phyloP scores from a whole-genome alignment of 305 asterid genomes.

The Fraxinus greggii region DNA sequence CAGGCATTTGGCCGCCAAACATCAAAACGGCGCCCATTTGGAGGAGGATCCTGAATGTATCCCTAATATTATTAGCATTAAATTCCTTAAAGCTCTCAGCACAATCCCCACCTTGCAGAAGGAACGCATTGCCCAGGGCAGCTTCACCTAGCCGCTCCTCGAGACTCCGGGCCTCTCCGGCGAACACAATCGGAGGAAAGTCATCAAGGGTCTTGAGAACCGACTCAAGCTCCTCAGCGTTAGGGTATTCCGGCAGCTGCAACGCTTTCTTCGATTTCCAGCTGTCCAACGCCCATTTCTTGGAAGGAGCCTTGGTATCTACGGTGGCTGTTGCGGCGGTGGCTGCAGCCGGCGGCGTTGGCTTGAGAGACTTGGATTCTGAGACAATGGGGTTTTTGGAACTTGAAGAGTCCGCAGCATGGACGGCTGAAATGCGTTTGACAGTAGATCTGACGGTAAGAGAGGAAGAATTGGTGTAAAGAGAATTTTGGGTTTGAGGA shows the following conservation, averaged over 20 bases:
- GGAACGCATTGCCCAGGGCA: slow-evolving; percentile 68
- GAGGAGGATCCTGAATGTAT: slow-evolving; percentile 70
- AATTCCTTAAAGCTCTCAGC: slow-evolving; percentile 89
- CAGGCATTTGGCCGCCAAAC: slow-evolving; percentile 86
- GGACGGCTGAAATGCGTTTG: slow-evolving; percentile 57
- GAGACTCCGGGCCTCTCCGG: slow-evolving; percentile 71
- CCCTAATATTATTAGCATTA: slow-evolving; percentile 69
- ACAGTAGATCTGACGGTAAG: slow-evolving; percentile 38
- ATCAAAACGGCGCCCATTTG: slow-evolving; percentile 85
- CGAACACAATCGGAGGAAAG: slow-evolving; percentile 77
- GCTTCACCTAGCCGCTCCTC: slow-evolving; percentile 71
- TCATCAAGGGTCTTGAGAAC: slow-evolving; percentile 55
- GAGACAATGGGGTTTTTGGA: slow-evolving; percentile 44
- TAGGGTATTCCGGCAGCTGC: slow-evolving; percentile 70
- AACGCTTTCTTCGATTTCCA: slow-evolving; percentile 74
- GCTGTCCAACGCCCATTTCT: slow-evolving; percentile 55
- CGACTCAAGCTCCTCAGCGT: slow-evolving; percentile 47
- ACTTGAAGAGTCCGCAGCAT: slow-evolving; percentile 48
- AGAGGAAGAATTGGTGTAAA: slow-evolving; percentile 20
- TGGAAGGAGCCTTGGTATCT: slow-evolving; percentile 19
- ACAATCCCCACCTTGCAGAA: slow-evolving; percentile 82
- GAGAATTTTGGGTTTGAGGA: slow-evolving; percentile 27
- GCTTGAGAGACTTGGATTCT: slow-evolving; percentile 24
- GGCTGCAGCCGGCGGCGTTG: slow-evolving; percentile 36
- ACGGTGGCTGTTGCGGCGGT: slow-evolving; percentile 32